Evolutionary conservation across 2,329 filamentous ascomycete genomes (phyloP).

Genomic region (Hymenoscyphus occultus): DNA sequence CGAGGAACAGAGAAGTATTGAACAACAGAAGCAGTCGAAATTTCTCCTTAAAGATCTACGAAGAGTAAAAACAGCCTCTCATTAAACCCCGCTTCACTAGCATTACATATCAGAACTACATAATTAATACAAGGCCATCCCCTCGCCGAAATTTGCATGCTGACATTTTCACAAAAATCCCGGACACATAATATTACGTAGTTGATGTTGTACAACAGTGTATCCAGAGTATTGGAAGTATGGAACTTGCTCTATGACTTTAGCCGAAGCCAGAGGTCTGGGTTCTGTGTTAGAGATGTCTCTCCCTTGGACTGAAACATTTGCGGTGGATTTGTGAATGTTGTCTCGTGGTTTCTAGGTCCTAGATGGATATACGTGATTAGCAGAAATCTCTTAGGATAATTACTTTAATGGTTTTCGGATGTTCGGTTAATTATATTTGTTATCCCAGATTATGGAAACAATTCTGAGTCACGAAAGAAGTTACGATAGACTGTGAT

Average conservation of each 20-base stretch:
- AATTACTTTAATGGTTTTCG: too few relatives aligned
- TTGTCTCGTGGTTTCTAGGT: too few relatives aligned
- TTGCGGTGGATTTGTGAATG: too few relatives aligned
- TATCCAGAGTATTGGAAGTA: neutral
- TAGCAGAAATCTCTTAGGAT: too few relatives aligned
- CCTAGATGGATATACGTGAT: too few relatives aligned
- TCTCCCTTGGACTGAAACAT: neutral
- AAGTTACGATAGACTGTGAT: too few relatives aligned
- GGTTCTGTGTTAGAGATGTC: neutral
- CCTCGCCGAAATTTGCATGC: neutral
- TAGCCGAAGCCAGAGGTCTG: neutral
- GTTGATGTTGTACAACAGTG: neutral
- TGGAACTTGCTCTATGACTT: neutral
- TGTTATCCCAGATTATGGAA: too few relatives aligned
- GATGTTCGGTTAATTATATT: too few relatives aligned
- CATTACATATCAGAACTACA: neutral
- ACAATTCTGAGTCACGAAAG: too few relatives aligned
- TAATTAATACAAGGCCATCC: neutral
- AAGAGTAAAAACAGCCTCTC: neutral
- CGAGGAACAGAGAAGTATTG: too few relatives aligned
- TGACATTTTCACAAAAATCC: neutral
- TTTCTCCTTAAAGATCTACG: neutral
- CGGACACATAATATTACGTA: neutral
- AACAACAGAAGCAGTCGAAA: too few relatives aligned
- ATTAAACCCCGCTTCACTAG: neutral